A percentile compares a stretch with the other conserved stretches of the same genome.
These are phyloP conservation scores for Cladophialophora chaetospira DNA, from an alignment of 2,329 filamentous ascomycete species.

Conservation along the genomic window DNA sequence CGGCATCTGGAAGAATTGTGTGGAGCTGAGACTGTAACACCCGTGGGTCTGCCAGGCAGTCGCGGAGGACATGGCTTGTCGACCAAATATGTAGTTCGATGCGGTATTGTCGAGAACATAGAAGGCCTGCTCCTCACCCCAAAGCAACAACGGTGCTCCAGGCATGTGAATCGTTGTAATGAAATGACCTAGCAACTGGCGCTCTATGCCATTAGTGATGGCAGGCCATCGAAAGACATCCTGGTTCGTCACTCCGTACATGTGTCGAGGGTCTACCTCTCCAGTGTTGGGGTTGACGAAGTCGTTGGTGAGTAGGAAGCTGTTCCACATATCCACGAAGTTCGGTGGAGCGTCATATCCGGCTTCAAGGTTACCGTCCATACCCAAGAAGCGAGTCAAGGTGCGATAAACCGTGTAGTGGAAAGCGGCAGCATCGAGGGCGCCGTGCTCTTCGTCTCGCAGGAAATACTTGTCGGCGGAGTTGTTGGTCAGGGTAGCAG, in stretches of 20 bases:
- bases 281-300: conserved; percentile 63
- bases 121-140: conserved; percentile 68
- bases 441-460: conserved; percentile 49
- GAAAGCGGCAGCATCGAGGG: conserved; percentile 63
- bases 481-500: conserved; percentile 51
- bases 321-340: conserved; percentile 59
- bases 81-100: conserved; percentile 65
- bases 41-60: conserved; percentile 67
- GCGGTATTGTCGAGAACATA: conserved; percentile 67
- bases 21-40: conserved; percentile 60
- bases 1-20: conserved; percentile 61
- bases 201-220: conserved; percentile 58
- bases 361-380: conserved; percentile 59
- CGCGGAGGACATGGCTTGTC: conserved; percentile 63
- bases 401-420: conserved; percentile 66
- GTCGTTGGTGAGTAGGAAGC: conserved; percentile 61
- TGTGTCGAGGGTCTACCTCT: conserved; percentile 63
- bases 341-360: conserved; percentile 57
- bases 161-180: conserved; percentile 62
- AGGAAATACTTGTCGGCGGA: conserved; percentile 52
- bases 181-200: conserved; percentile 60
- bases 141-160: conserved; percentile 62
- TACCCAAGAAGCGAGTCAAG: conserved; percentile 62
- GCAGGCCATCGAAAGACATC: conserved; percentile 67
- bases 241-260: conserved; percentile 67